phyloP scores from a whole-genome alignment of 148 eudicot genomes.

The Cornus kousa region DNA sequence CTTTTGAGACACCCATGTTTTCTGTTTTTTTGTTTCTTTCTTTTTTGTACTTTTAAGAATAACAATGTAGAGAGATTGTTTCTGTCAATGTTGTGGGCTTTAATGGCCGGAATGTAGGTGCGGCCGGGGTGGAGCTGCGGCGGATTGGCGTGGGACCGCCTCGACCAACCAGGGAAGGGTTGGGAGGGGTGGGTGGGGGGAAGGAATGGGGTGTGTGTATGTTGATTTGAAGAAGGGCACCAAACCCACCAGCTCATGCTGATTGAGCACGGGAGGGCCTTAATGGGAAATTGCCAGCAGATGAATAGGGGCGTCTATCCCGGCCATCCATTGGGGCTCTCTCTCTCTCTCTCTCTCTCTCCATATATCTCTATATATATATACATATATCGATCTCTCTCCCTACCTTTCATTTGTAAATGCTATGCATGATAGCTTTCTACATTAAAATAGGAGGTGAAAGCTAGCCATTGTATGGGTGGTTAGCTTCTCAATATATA shows the following conservation, averaged over 20 bases:
- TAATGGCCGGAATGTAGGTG: not conserved
- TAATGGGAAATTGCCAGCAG: not conserved
- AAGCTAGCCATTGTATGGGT: not conserved
- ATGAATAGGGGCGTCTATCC: not conserved
- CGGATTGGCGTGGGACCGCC: not conserved
- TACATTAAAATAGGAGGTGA: not conserved
- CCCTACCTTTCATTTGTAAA: constrained; percentile 3
- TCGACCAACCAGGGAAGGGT: not conserved
- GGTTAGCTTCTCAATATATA: too few species aligned
- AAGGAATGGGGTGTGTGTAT: not conserved
- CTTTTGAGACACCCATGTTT: too few species aligned
- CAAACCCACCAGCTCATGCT: not conserved
- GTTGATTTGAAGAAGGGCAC: not conserved
- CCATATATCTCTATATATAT: not conserved
- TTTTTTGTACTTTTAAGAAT: too few species aligned
- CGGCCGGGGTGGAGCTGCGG: not conserved
- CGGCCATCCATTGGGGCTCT: constrained; percentile 9
- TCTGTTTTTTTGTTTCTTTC: too few species aligned
- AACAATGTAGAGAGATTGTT: too few species aligned
- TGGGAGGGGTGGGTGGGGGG: not conserved
- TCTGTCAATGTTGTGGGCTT: too few species aligned
- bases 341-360: constrained; percentile 12
- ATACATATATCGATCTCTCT: too few species aligned
- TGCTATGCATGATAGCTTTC: not conserved
- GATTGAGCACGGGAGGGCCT: not conserved